These are phyloP conservation scores for Cudoniella acicularis DNA, from an alignment of 495 filamentous ascomycete species.

Conservation along the genomic window DNA sequence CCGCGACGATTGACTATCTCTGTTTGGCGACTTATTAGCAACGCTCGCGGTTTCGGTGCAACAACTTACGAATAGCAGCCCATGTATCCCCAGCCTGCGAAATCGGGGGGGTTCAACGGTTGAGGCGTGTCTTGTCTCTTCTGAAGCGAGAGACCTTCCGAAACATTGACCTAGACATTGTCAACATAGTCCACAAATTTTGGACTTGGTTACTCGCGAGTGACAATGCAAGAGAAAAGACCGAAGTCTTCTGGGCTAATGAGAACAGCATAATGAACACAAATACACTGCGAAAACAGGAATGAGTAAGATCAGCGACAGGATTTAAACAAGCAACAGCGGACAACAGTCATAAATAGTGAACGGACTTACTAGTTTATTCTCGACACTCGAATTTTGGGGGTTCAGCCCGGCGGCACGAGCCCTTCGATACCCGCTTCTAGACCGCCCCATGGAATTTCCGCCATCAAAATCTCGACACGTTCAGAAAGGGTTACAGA, in stretches of 20 bases:
- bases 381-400: too few relatives aligned
- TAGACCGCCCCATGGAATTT: neutral
- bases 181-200: too few relatives aligned
- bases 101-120: conserved; percentile 1
- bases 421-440: too few relatives aligned
- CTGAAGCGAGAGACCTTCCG: neutral
- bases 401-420: too few relatives aligned
- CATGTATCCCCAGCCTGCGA: neutral
- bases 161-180: neutral
- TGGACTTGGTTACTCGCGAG: neutral
- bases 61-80: conserved; percentile 5
- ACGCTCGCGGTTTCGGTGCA: neutral
- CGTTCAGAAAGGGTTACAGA: too few relatives aligned
- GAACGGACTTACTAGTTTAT: neutral
- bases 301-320: neutral
- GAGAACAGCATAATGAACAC: neutral
- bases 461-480: neutral
- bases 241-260: neutral
- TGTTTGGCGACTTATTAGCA: neutral
- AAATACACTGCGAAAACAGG: neutral
- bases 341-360: neutral
- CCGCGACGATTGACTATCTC: conserved; percentile 2
- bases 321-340: neutral
- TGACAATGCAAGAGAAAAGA: neutral
- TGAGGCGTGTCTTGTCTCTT: conserved; percentile 6